Evolutionary conservation across 495 filamentous ascomycete species (phyloP).

Genomic region (Podospora tetraspora): DNA sequence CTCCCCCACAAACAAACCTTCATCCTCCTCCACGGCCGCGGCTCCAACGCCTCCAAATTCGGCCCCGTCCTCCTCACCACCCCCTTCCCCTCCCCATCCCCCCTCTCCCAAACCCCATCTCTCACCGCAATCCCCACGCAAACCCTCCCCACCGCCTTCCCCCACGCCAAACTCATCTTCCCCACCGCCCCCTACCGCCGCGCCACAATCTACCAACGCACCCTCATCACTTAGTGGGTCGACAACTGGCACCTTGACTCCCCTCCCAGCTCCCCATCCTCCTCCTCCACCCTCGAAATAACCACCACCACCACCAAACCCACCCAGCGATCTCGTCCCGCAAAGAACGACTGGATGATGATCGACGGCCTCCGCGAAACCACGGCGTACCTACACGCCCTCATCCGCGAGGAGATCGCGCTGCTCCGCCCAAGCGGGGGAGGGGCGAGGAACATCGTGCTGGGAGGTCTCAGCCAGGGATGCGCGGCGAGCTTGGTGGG

Average conservation of each 20-base stretch:
- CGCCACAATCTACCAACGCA: conserved; percentile 41
- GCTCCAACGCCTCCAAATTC: conserved; percentile 34
- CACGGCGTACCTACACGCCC: conserved; percentile 31
- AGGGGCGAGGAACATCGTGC: conserved; percentile 35
- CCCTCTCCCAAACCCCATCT: background rate
- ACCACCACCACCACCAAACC: background rate
- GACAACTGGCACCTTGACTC: conserved; percentile 43
- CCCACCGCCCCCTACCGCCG: conserved; percentile 43
- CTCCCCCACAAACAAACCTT: conserved; percentile 36
- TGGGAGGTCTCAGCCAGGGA: conserved; percentile 54
- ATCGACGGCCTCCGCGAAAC: conserved; percentile 42
- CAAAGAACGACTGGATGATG: conserved; percentile 27
- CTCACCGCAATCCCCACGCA: background rate
- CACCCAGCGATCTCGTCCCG: conserved; percentile 1
- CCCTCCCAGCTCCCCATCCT: conserved; percentile 8
- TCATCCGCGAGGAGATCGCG: conserved; percentile 38
- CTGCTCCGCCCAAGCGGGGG: conserved; percentile 28
- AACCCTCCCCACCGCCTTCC: conserved; percentile 16
- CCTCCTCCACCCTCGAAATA: no score
- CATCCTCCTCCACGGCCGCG: conserved; percentile 48
- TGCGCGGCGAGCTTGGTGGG: conserved; percentile 43
- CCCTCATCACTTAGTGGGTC: conserved; percentile 51
- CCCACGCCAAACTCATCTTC: conserved; percentile 39
- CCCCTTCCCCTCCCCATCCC: conserved; percentile 8
- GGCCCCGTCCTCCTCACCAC: conserved; percentile 24